phyloP scores from a whole-genome alignment of 208 protist species.

The Trypanosoma cruzi region DNA sequence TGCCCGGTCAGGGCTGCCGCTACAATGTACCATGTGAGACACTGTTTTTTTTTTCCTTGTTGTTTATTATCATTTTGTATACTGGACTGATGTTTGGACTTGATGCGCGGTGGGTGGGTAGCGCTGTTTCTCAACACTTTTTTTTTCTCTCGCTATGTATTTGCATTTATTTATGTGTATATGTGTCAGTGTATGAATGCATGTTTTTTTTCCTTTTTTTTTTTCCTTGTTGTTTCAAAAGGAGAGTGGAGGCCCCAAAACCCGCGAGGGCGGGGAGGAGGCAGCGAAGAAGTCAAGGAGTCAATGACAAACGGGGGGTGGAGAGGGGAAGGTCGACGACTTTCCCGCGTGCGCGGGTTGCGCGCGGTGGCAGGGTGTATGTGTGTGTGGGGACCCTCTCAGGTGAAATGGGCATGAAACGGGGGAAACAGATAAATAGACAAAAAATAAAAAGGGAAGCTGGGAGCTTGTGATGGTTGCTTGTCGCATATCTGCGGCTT shows the following conservation, averaged over 20 bases:
- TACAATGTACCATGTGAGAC: background rate
- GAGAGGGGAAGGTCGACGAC: too few species aligned
- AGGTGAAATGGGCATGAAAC: too few species aligned
- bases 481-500: background rate
- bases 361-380: too few species aligned
- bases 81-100: background rate
- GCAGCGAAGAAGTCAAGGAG: background rate
- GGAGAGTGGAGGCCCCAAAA: background rate
- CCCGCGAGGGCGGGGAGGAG: background rate
- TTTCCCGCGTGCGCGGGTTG: too few species aligned
- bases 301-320: too few species aligned
- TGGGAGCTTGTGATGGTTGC: background rate
- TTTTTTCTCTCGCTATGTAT: too few species aligned
- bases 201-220: background rate
- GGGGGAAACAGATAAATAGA: background rate
- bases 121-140: background rate
- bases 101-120: background rate
- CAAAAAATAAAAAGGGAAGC: background rate
- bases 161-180: too few species aligned
- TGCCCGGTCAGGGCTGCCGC: background rate
- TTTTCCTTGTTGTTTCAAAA: background rate
- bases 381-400: too few species aligned
- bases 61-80: background rate
- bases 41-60: background rate
- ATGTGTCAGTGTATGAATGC: background rate